Percentiles rank a stretch among this genome's conserved stretches.
phyloP scores from a whole-genome alignment of 768 basidiomycete genomes.

The Boletus reticuloceps region DNA sequence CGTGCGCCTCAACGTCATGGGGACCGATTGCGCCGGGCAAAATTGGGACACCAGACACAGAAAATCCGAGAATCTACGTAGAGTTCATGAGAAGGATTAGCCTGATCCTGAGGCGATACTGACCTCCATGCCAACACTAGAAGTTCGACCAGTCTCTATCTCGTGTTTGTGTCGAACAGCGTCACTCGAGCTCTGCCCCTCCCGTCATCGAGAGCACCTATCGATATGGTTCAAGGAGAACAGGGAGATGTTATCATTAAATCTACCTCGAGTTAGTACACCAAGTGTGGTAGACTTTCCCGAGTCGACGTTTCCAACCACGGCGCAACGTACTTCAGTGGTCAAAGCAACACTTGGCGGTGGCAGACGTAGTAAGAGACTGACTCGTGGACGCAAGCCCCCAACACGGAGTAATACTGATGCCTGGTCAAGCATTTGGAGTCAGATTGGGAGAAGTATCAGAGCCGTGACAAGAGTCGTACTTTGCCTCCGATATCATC shows the following conservation, averaged over 20 bases:
- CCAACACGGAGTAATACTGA: constrained; percentile 52
- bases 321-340: constrained; percentile 94
- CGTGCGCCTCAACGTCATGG: constrained; percentile 61
- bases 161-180: constrained; percentile 98
- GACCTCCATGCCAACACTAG: constrained; percentile 96
- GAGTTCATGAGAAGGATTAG: background rate
- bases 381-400: constrained; percentile 50
- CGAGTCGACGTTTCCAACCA: constrained; percentile 92
- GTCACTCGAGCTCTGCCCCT: constrained; percentile 80
- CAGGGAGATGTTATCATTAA: constrained; percentile 16
- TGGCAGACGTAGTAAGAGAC: constrained; percentile 69
- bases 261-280: constrained; percentile 85
- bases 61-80: constrained; percentile 83
- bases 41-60: constrained; percentile 71
- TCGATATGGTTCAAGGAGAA: constrained; percentile 4
- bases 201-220: constrained; percentile 79
- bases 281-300: constrained; percentile 95
- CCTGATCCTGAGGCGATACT: constrained; percentile 14
- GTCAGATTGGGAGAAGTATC: background rate
- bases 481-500: constrained; percentile 86
- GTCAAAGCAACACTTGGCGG: constrained; percentile 71
- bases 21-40: constrained; percentile 61
- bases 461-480: constrained; percentile 2
- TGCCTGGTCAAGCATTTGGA: constrained; percentile 35
- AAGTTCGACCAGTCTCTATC: constrained; percentile 92